Conservation (phyloP, 2,329 filamentous ascomycete genomes). For the Colletotrichum brevisporum region DNA sequence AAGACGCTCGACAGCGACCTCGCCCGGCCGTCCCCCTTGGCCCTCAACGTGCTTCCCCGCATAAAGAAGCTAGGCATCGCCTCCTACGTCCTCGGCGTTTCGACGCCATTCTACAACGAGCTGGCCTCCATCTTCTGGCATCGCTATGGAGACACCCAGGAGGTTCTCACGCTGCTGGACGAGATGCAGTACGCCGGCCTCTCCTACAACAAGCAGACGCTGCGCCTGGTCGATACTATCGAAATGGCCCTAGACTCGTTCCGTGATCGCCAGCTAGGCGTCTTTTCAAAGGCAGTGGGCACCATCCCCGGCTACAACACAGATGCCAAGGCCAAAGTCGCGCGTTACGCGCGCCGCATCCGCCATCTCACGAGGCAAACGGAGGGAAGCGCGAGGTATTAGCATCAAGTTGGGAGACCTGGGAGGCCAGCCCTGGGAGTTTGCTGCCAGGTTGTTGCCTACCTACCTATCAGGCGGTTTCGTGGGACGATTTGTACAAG, state of each 20-base stretch:
- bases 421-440: no score
- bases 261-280: constrained; percentile 29
- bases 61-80: constrained; percentile 77
- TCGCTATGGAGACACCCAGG: constrained; percentile 69
- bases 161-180: constrained; percentile 69
- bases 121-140: constrained; percentile 74
- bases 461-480: background rate
- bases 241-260: constrained; percentile 47
- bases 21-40: constrained; percentile 68
- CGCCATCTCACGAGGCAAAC: constrained; percentile 8
- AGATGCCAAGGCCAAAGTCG: constrained; percentile 37
- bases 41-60: constrained; percentile 74
- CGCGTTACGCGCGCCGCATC: constrained; percentile 19
- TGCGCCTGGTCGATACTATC: constrained; percentile 53
- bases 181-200: constrained; percentile 78
- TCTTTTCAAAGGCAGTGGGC: constrained; percentile 37
- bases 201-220: constrained; percentile 66
- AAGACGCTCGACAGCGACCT: constrained; percentile 71
- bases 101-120: constrained; percentile 78
- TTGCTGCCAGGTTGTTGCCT: no score
- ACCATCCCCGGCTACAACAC: constrained; percentile 41
- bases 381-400: background rate
- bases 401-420: background rate
- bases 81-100: constrained; percentile 80
- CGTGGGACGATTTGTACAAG: background rate